Percentiles rank a stretch among this genome's conserved stretches.
Conservation (phyloP, 129 eudicot species). For the Centella asiatica region DNA sequence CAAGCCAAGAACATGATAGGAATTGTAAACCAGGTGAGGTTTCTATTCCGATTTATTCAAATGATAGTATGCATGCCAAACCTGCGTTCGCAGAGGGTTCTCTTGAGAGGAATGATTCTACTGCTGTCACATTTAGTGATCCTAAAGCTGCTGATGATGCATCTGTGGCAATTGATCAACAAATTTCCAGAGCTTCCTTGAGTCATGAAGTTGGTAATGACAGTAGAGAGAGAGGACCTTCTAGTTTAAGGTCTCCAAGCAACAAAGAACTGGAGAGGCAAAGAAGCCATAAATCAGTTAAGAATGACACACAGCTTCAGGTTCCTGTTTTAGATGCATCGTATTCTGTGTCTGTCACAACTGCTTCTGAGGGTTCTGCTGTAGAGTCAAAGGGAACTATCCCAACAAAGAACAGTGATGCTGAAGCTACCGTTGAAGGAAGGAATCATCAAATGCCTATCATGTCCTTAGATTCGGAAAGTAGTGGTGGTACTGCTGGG, state of each 20-base stretch:
- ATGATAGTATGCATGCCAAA: not conserved
- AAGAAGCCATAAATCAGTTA: not conserved
- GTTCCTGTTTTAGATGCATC: not conserved
- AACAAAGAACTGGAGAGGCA: not conserved
- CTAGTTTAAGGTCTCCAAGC: not conserved
- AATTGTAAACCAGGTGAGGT: slow-evolving; percentile 1
- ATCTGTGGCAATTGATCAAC: not conserved
- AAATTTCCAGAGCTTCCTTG: slow-evolving; percentile 3
- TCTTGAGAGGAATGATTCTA: not conserved
- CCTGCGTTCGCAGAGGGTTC: not conserved
- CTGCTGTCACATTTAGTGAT: not conserved
- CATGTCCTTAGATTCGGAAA: slow-evolving; percentile 6
- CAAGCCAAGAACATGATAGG: slow-evolving; percentile 11
- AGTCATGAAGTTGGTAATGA: slow-evolving; percentile 8
- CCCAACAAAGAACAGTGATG: slow-evolving; percentile 17
- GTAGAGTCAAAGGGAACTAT: slow-evolving; percentile 12
- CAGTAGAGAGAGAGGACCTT: not conserved
- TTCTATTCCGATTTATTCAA: not conserved
- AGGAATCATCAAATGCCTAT: slow-evolving; percentile 4
- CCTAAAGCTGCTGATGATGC: slow-evolving; percentile 11
- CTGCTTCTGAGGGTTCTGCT: slow-evolving; percentile 10
- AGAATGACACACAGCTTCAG: not conserved
- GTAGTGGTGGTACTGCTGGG: slow-evolving; percentile 17
- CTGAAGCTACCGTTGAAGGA: slow-evolving; percentile 15
- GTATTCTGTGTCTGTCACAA: not conserved